These are phyloP conservation scores for Vinca major DNA, from an alignment of 305 asterid species.

Conservation along the genomic window DNA sequence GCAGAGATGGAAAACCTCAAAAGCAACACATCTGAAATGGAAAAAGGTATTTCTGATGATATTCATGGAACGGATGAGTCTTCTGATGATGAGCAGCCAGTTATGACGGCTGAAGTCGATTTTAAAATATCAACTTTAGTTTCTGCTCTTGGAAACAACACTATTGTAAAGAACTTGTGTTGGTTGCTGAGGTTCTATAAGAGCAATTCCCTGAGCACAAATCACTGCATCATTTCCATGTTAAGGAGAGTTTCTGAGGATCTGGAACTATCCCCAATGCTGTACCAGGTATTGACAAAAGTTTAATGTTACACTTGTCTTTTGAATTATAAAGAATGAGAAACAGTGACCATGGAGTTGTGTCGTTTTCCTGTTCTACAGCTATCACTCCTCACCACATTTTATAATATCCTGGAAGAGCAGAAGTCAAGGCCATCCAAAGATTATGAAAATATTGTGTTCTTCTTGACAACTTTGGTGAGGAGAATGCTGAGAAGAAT, in stretches of 20 bases:
- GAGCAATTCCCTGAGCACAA: slow-evolving; percentile 66
- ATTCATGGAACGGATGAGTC: slow-evolving; percentile 47
- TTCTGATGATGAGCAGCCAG: slow-evolving; percentile 68
- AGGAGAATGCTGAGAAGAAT: slow-evolving; percentile 84
- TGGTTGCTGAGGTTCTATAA: slow-evolving; percentile 86
- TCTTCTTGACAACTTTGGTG: slow-evolving; percentile 59
- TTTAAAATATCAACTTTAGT: slow-evolving; percentile 64
- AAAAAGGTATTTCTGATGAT: slow-evolving; percentile 28
- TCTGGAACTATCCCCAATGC: slow-evolving; percentile 87
- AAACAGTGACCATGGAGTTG: background rate
- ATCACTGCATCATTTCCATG: slow-evolving; percentile 60
- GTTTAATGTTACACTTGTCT: background rate
- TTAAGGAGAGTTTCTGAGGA: slow-evolving; percentile 76
- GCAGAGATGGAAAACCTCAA: slow-evolving; percentile 16
- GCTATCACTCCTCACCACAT: slow-evolving; percentile 70
- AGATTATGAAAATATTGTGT: slow-evolving; percentile 67
- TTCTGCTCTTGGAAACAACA: slow-evolving; percentile 65
- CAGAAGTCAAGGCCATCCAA: slow-evolving; percentile 71
- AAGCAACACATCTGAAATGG: slow-evolving; percentile 35
- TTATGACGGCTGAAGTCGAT: slow-evolving; percentile 63
- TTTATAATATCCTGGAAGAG: slow-evolving; percentile 83
- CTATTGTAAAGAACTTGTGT: slow-evolving; percentile 61
- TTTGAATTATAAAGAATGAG: slow-evolving; percentile 13
- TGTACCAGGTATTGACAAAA: slow-evolving; percentile 69
- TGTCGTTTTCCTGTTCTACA: slow-evolving; percentile 27